These are phyloP conservation scores for Aspergillus olivimuriae DNA, from an alignment of 495 filamentous ascomycete genomes.

Conservation along the genomic window DNA sequence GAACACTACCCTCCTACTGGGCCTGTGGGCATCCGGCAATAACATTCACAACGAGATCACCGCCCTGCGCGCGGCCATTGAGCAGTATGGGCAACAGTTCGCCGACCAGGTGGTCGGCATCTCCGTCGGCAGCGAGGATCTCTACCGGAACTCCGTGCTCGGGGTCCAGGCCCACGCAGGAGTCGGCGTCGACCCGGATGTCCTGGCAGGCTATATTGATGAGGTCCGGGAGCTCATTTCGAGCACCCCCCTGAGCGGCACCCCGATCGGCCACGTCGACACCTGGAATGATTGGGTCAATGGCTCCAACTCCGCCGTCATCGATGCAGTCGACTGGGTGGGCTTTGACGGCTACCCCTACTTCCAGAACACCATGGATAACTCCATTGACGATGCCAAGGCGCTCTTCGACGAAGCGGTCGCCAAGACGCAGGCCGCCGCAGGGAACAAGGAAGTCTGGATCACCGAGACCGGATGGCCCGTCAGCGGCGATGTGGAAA, in stretches of 20 bases:
- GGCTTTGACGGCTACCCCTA: constrained; percentile 73
- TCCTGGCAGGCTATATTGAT: constrained; percentile 59
- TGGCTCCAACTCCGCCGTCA: constrained; percentile 61
- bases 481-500: constrained; percentile 54
- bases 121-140: constrained; percentile 85
- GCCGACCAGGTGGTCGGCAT: constrained; percentile 67
- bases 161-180: constrained; percentile 48
- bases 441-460: constrained; percentile 68
- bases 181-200: constrained; percentile 50
- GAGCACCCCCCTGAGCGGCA: constrained; percentile 48
- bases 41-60: constrained; percentile 62
- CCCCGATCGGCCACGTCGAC: constrained; percentile 78
- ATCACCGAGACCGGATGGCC: constrained; percentile 91
- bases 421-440: constrained; percentile 48
- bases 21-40: constrained; percentile 70
- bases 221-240: constrained; percentile 52
- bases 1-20: constrained; percentile 66
- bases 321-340: constrained; percentile 65
- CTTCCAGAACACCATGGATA: constrained; percentile 65
- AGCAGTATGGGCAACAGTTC: constrained; percentile 55
- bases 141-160: constrained; percentile 70
- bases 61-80: constrained; percentile 59
- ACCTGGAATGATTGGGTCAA: constrained; percentile 88
- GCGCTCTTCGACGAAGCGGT: constrained; percentile 58
- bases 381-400: constrained; percentile 56